A percentile compares a stretch with the other conserved stretches of the same genome.
These are phyloP conservation scores for Rhinocladiella similis DNA, from an alignment of 2,329 filamentous ascomycete genomes.

Conservation along the genomic window DNA sequence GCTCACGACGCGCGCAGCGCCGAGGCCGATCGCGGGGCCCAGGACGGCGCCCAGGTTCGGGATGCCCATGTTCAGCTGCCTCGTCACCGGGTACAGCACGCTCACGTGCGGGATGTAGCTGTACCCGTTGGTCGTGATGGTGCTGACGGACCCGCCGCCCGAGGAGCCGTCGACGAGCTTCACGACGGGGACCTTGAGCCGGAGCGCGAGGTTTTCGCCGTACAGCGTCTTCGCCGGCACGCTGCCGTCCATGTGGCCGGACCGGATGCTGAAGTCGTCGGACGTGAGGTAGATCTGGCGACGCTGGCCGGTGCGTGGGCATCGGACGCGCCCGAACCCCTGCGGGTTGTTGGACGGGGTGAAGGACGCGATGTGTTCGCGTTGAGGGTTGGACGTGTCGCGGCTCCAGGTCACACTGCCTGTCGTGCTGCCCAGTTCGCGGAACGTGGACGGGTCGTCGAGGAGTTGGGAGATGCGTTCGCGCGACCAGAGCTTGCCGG, in stretches of 20 bases:
- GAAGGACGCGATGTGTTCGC: conserved; percentile 53
- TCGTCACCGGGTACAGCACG: conserved; percentile 42
- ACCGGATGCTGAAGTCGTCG: conserved; percentile 64
- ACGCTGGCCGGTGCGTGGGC: conserved; percentile 36
- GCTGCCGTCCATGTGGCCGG: conserved; percentile 64
- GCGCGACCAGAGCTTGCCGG: conserved; percentile 66
- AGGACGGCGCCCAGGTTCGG: conserved; percentile 65
- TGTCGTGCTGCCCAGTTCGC: conserved; percentile 61
- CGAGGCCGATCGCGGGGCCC: conserved; percentile 61
- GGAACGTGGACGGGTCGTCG: conserved; percentile 56
- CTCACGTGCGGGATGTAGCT: conserved; percentile 62
- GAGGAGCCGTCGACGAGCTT: conserved; percentile 66
- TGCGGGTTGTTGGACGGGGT: conserved; percentile 65
- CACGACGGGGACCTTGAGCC: conserved; percentile 63
- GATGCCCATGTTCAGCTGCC: conserved; percentile 58
- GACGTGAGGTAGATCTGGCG: conserved; percentile 61
- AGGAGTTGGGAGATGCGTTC: conserved; percentile 61
- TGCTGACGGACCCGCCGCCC: conserved; percentile 51
- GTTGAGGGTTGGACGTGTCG: conserved; percentile 36
- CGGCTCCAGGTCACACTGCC: conserved; percentile 59
- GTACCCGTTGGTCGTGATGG: conserved; percentile 46
- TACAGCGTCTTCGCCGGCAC: conserved; percentile 58
- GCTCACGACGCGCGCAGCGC: conserved; percentile 60
- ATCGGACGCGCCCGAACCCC: conserved; percentile 52
- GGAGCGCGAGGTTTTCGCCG: conserved; percentile 62